Evolutionary conservation across 208 protist species (phyloP).

Genomic region (Crithidia expoeki): DNA sequence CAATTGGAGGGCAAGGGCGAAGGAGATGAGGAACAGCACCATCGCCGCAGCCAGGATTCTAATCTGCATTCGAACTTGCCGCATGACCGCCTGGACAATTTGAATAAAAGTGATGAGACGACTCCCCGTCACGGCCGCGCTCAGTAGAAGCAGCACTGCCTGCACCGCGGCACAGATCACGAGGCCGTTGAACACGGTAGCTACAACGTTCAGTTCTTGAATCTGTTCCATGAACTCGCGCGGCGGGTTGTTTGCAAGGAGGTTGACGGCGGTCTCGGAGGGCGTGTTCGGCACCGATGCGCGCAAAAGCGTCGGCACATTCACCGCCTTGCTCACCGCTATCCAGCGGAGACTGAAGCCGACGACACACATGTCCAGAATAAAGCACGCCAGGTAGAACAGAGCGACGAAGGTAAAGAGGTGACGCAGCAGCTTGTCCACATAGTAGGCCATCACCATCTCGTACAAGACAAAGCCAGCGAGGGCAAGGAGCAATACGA

Average conservation of each 20-base stretch:
- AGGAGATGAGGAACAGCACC: slow-evolving; percentile 9
- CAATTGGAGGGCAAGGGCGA: slow-evolving; percentile 23
- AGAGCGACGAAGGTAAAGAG: neutral
- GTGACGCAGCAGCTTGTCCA: slow-evolving; percentile 7
- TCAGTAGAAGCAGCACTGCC: slow-evolving; percentile 11
- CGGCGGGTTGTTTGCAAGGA: neutral
- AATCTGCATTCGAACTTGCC: slow-evolving; percentile 7
- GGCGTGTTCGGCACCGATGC: neutral
- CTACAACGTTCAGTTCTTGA: neutral
- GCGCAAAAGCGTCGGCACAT: slow-evolving; percentile 1
- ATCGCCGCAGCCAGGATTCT: slow-evolving; percentile 9
- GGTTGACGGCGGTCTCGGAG: neutral
- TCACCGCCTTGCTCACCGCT: neutral
- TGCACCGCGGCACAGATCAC: neutral
- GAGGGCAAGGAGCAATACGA: neutral
- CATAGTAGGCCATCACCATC: slow-evolving; percentile 14
- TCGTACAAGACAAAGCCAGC: slow-evolving; percentile 7
- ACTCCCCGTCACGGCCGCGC: neutral
- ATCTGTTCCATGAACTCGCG: neutral
- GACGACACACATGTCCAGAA: slow-evolving; percentile 13
- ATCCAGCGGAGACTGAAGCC: slow-evolving; percentile 21
- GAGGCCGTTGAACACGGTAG: slow-evolving; percentile 5
- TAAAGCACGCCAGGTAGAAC: neutral
- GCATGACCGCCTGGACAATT: slow-evolving; percentile 7
- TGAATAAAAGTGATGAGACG: slow-evolving; percentile 12